Conservation (phyloP, 2,329 filamentous ascomycete species). For the Mycosphaerella arachidis region DNA sequence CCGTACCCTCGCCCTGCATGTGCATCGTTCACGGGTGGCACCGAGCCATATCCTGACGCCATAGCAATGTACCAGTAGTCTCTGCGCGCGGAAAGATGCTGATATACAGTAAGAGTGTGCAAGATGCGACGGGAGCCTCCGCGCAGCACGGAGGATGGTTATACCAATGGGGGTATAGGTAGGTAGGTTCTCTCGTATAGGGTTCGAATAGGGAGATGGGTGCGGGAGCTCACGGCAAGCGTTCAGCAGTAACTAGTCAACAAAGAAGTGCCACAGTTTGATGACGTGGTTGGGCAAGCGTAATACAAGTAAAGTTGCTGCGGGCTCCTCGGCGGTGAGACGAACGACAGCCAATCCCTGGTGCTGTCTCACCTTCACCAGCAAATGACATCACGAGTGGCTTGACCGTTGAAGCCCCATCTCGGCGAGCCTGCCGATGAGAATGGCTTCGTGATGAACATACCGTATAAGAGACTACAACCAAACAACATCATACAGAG, state of each 20-base stretch:
- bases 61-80: conserved; percentile 1
- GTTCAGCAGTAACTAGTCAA: too few relatives aligned
- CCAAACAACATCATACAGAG: background rate
- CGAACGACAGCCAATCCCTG: background rate
- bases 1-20: conserved; percentile 36
- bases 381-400: background rate
- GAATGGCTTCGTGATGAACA: background rate
- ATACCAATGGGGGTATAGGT: background rate
- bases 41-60: conserved; percentile 33
- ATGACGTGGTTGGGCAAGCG: too few relatives aligned
- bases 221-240: too few relatives aligned
- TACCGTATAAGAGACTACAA: background rate
- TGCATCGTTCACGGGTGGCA: conserved; percentile 37
- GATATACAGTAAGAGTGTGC: background rate
- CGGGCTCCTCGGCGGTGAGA: background rate
- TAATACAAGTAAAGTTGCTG: background rate
- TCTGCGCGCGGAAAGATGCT: background rate
- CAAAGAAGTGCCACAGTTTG: too few relatives aligned
- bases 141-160: background rate
- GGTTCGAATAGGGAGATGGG: background rate
- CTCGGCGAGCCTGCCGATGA: background rate
- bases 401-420: background rate
- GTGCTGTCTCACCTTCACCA: too few relatives aligned
- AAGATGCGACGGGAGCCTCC: background rate
- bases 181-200: background rate